A percentile compares a stretch with the other conserved stretches of the same genome.
phyloP scores from a whole-genome alignment of 805 yeast species.

The Starmerella floricola region DNA sequence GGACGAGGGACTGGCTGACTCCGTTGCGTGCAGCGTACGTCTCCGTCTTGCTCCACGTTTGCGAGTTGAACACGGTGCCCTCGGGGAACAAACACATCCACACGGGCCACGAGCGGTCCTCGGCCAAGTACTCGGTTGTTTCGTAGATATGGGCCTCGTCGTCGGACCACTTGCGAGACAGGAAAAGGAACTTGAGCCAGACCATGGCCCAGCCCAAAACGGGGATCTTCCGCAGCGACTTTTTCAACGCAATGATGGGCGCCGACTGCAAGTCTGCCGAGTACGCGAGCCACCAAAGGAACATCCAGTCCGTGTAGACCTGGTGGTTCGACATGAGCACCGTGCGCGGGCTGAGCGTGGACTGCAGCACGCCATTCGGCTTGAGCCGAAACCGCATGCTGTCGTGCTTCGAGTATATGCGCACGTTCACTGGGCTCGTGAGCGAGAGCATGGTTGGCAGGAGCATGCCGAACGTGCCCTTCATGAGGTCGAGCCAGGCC shows the following conservation, averaged over 20 bases:
- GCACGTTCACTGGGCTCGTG: slow-evolving; percentile 13
- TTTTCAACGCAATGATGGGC: slow-evolving; percentile 65
- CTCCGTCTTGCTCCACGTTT: slow-evolving; percentile 48
- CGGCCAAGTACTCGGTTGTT: slow-evolving; percentile 18
- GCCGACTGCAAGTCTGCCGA: slow-evolving; percentile 52
- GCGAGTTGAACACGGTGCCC: slow-evolving; percentile 72
- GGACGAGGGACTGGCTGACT: slow-evolving; percentile 26
- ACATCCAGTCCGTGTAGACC: slow-evolving; percentile 88
- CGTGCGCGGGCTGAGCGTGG: slow-evolving; percentile 38
- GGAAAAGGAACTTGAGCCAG: slow-evolving; percentile 61
- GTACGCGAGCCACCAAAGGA: slow-evolving; percentile 74
- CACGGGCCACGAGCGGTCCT: slow-evolving; percentile 41
- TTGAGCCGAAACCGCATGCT: slow-evolving; percentile 5
- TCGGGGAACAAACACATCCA: slow-evolving; percentile 80
- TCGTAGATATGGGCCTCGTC: slow-evolving; percentile 38
- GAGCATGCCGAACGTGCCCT: slow-evolving; percentile 17
- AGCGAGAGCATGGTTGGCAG: slow-evolving; percentile 9
- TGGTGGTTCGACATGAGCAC: slow-evolving; percentile 83
- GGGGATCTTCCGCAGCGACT: slow-evolving; percentile 58
- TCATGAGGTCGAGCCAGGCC: slow-evolving; percentile 19
- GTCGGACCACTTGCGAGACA: slow-evolving; percentile 74
- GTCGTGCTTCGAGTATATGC: slow-evolving; percentile 12
- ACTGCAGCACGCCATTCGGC: slow-evolving; percentile 11
- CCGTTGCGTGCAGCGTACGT: slow-evolving; percentile 42
- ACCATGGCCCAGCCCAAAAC: slow-evolving; percentile 78